These are phyloP conservation scores for Cymbopogon citratus DNA, from an alignment of 176 grass and related monocot species.

Conservation along the genomic window DNA sequence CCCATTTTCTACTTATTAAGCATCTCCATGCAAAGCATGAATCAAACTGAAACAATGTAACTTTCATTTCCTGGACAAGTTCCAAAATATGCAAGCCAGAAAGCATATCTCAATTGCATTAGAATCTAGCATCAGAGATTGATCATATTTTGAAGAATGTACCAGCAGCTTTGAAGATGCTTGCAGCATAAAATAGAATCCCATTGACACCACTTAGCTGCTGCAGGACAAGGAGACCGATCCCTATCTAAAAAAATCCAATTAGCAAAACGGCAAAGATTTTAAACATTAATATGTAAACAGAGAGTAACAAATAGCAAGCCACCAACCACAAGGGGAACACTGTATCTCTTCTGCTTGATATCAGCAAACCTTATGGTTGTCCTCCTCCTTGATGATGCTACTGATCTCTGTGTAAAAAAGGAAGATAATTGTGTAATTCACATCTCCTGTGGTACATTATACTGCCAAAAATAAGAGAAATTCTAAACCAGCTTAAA, in stretches of 20 bases:
- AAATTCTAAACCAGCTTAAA: neutral
- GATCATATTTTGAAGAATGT: slow-evolving; percentile 19
- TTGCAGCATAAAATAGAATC: slow-evolving; percentile 83
- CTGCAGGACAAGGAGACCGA: slow-evolving; percentile 80
- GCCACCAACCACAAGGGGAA: slow-evolving; percentile 69
- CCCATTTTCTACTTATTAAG: neutral
- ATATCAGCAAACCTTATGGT: slow-evolving; percentile 77
- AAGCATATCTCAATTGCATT: neutral
- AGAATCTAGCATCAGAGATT: slow-evolving; percentile 9
- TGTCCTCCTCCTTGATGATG: slow-evolving; percentile 69
- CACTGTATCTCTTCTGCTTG: slow-evolving; percentile 81
- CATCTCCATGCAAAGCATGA: slow-evolving; percentile 3
- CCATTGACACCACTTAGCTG: slow-evolving; percentile 87
- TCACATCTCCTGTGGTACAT: neutral
- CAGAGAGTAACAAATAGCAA: slow-evolving; percentile 6
- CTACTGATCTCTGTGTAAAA: slow-evolving; percentile 69
- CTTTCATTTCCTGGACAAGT: neutral
- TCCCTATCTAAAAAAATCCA: slow-evolving; percentile 64
- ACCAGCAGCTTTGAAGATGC: slow-evolving; percentile 93
- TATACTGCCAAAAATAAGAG: neutral
- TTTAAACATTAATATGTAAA: neutral
- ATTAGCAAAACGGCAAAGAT: slow-evolving; percentile 26
- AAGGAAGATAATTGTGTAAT: slow-evolving; percentile 7
- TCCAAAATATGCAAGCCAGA: neutral
- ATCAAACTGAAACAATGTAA: neutral